phyloP scores from a whole-genome alignment of 352 stramenopile species.

The Thalassiosira sp. region DNA sequence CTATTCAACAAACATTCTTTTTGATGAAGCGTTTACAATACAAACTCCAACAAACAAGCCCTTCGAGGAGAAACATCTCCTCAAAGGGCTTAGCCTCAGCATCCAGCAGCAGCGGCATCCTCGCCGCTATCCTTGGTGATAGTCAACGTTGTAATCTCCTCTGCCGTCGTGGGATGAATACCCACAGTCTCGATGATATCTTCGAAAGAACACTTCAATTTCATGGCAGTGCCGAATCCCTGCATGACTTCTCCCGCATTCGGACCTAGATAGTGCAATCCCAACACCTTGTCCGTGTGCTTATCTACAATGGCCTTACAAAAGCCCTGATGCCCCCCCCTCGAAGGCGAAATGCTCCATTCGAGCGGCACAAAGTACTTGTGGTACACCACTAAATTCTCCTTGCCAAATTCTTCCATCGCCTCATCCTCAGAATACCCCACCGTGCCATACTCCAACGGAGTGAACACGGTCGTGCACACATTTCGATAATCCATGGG shows the following conservation, averaged over 20 bases:
- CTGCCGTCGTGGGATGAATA: constrained; percentile 95
- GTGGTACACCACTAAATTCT: constrained; percentile 94
- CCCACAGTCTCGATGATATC: constrained; percentile 91
- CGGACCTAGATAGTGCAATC: constrained; percentile 97
- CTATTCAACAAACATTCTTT: neutral
- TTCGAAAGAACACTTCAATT: constrained; percentile 91
- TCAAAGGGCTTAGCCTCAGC: constrained; percentile 94
- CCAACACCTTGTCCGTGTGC: constrained; percentile 85
- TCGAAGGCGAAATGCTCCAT: constrained; percentile 85
- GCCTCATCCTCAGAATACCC: constrained; percentile 96
- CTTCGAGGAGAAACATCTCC: constrained; percentile 27
- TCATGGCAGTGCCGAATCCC: constrained; percentile 93
- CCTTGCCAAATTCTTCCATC: constrained; percentile 87
- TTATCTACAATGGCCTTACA: constrained; percentile 94
- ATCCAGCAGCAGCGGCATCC: constrained; percentile 90
- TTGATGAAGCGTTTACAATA: constrained; percentile 5
- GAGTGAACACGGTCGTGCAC: constrained; percentile 93
- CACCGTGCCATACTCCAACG: constrained; percentile 96
- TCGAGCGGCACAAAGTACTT: constrained; percentile 95
- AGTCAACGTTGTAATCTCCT: constrained; percentile 92
- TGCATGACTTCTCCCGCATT: constrained; percentile 93
- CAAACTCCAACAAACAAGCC: constrained; percentile 24
- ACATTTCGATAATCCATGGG: constrained; percentile 93
- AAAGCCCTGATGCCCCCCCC: constrained; percentile 86
- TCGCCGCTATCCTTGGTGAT: constrained; percentile 94